Conservation (phyloP, 2,329 filamentous ascomycete species). For the Aureobasidium subglaciale region DNA sequence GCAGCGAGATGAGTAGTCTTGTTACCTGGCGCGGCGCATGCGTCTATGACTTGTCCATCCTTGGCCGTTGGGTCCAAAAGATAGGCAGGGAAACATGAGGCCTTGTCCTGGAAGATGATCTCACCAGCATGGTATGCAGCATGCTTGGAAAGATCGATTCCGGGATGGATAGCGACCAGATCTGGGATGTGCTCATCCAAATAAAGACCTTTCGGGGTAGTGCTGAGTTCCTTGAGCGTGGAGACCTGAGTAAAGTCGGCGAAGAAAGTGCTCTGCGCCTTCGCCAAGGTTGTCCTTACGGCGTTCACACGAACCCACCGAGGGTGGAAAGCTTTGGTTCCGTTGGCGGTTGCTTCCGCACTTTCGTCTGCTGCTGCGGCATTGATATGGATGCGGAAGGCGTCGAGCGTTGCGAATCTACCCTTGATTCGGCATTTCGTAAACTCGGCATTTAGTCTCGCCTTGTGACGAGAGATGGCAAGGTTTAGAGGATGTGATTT, state of each 20-base stretch:
- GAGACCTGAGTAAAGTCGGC: slow-evolving; percentile 51
- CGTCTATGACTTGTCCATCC: slow-evolving; percentile 78
- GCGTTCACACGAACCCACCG: slow-evolving; percentile 89
- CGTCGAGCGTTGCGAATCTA: slow-evolving; percentile 60
- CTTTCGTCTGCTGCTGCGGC: slow-evolving; percentile 23
- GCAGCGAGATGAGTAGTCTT: slow-evolving; percentile 93
- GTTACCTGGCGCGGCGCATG: slow-evolving; percentile 90
- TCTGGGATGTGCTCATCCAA: slow-evolving; percentile 79
- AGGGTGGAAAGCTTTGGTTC: slow-evolving; percentile 55
- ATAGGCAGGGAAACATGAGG: slow-evolving; percentile 92
- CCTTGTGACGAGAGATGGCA: slow-evolving; percentile 73
- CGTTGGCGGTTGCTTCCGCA: slow-evolving; percentile 29
- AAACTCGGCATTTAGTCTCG: slow-evolving; percentile 72
- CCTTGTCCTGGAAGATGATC: slow-evolving; percentile 91
- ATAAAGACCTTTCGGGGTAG: slow-evolving; percentile 48
- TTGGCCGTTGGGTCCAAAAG: slow-evolving; percentile 62
- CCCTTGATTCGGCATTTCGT: slow-evolving; percentile 69
- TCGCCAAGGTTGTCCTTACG: slow-evolving; percentile 61
- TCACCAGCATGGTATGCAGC: slow-evolving; percentile 67
- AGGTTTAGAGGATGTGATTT: slow-evolving; percentile 69
- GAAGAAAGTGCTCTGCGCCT: slow-evolving; percentile 72
- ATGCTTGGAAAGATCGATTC: slow-evolving; percentile 64
- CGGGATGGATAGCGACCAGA: slow-evolving; percentile 68
- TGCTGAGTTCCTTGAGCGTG: slow-evolving; percentile 48
- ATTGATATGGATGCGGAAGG: slow-evolving; percentile 55